A percentile compares a stretch with the other conserved stretches of the same genome.
Evolutionary conservation across 176 grass and related monocot species (phyloP).

Genomic region (Paspalum notatum): DNA sequence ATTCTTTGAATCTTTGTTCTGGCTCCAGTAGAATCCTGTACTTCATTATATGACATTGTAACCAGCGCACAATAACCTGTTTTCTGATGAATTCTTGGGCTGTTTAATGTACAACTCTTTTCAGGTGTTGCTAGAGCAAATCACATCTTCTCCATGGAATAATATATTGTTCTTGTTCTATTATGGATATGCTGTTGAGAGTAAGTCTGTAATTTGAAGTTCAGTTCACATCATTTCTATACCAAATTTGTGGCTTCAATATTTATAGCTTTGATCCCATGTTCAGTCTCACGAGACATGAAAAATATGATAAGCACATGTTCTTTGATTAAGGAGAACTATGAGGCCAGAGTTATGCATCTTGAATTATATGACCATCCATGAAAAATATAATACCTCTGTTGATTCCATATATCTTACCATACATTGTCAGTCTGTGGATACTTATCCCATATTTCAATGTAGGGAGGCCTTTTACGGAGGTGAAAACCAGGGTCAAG

Average conservation of each 20-base stretch:
- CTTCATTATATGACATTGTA: background rate
- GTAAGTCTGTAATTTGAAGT: slow-evolving; percentile 58
- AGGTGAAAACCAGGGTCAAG: slow-evolving; percentile 73
- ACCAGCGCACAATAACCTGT: background rate
- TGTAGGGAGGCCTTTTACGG: slow-evolving; percentile 72
- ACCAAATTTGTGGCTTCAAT: background rate
- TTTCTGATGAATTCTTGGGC: background rate
- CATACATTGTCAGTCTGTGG: background rate
- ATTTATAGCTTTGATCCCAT: background rate
- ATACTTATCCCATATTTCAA: slow-evolving; percentile 32
- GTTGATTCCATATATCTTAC: background rate
- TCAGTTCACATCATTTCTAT: background rate
- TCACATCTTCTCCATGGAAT: slow-evolving; percentile 83
- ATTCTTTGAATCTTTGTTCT: background rate
- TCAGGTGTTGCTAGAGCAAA: slow-evolving; percentile 85
- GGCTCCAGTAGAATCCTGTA: background rate
- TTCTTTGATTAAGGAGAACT: slow-evolving; percentile 1
- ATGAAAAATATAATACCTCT: slow-evolving; percentile 5
- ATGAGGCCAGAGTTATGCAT: background rate
- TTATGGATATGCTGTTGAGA: slow-evolving; percentile 86
- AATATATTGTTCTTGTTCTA: slow-evolving; percentile 87
- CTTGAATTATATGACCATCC: background rate
- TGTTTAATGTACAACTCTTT: slow-evolving; percentile 36
- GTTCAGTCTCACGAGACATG: background rate
- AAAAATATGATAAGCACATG: background rate